Conservation (phyloP, 2,329 filamentous ascomycete species). For the Pseudogymnoascus sp. region DNA sequence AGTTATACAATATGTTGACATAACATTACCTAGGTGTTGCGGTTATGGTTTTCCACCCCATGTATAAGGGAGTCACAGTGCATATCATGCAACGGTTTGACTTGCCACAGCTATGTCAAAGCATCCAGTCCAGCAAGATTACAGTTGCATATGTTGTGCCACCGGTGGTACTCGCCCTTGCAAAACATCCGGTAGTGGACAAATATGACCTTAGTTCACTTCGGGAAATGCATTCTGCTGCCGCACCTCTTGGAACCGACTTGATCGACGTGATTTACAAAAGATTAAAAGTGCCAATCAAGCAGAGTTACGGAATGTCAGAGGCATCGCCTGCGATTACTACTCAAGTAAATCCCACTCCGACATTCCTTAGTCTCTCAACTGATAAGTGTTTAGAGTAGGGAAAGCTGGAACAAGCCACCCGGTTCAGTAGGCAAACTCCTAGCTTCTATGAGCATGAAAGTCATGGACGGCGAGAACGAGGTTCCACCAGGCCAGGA, state of each 20-base stretch:
- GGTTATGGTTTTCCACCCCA: too few species aligned
- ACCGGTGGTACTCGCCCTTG: constrained; percentile 67
- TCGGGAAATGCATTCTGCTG: constrained; percentile 74
- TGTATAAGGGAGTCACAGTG: too few species aligned
- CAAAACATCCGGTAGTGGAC: constrained; percentile 65
- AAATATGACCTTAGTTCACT: constrained; percentile 73
- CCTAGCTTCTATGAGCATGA: constrained; percentile 27
- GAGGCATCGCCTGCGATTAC: constrained; percentile 76
- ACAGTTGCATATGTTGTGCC: constrained; percentile 74
- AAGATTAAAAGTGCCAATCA: constrained; percentile 65
- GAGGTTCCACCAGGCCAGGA: not conserved
- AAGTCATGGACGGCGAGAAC: not conserved
- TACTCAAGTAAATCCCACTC: constrained; percentile 36
- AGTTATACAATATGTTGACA: too few species aligned
- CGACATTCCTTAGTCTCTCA: too few species aligned
- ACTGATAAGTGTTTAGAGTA: too few species aligned
- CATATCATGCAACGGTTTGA: too few species aligned
- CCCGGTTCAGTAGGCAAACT: constrained; percentile 74
- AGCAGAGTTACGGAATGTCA: constrained; percentile 81
- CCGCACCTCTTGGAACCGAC: constrained; percentile 70
- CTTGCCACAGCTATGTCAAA: too few species aligned
- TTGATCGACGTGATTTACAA: constrained; percentile 65
- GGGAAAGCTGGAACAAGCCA: constrained; percentile 66
- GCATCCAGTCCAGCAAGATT: constrained; percentile 30
- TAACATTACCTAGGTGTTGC: too few species aligned